phyloP scores from a whole-genome alignment of 768 basidiomycete species.

The Mycena galericulata region DNA sequence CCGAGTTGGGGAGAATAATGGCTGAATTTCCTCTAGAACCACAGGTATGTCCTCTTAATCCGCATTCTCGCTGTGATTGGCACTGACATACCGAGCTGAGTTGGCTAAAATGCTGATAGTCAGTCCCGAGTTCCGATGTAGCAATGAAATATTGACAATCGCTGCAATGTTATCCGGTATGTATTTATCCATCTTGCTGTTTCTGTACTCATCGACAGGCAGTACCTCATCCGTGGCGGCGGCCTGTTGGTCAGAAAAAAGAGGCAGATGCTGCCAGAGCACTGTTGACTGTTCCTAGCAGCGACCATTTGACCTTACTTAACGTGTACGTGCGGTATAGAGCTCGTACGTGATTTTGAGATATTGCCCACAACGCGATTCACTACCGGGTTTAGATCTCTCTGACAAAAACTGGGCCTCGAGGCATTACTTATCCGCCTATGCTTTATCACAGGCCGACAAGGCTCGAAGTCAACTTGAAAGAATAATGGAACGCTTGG shows the following conservation, averaged over 20 bases:
- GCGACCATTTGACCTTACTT: conserved; percentile 90
- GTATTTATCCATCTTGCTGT: conserved; percentile 35
- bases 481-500: conserved; percentile 91
- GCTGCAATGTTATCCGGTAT: conserved; percentile 95
- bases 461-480: conserved; percentile 91
- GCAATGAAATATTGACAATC: conserved; percentile 94
- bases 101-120: conserved; percentile 96
- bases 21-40: conserved; percentile 99
- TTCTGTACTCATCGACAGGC: neutral
- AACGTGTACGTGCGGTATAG: conserved; percentile 99
- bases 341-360: conserved; percentile 73
- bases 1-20: conserved; percentile 95
- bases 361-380: conserved; percentile 85
- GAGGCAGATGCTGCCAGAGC: conserved; percentile 99
- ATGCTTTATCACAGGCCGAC: conserved; percentile 89
- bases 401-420: conserved; percentile 90
- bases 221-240: conserved; percentile 93
- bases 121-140: conserved; percentile 95
- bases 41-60: too few relatives aligned
- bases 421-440: conserved; percentile 85
- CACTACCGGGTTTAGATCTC: conserved; percentile 60
- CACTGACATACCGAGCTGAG: conserved; percentile 96
- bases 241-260: conserved; percentile 97
- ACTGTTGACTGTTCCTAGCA: conserved; percentile 98
- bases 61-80: too few relatives aligned